A percentile compares a stretch with the other conserved stretches of the same genome.
phyloP scores from a whole-genome alignment of 768 basidiomycete species.

The Leucosporidium yakuticum region DNA sequence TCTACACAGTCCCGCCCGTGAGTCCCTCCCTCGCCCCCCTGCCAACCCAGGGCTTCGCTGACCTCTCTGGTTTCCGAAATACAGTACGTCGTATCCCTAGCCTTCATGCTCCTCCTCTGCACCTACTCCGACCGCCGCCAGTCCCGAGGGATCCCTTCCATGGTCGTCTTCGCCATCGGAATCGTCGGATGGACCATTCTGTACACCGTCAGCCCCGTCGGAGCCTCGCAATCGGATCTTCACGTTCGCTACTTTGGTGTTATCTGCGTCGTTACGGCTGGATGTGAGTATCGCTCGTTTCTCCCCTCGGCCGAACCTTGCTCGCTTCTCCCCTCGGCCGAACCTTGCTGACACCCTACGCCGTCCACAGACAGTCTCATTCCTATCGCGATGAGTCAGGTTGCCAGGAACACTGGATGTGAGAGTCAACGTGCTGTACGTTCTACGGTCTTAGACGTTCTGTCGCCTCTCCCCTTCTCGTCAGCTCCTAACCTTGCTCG shows the following conservation, averaged over 20 bases:
- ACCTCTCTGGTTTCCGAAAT: conserved; percentile 38
- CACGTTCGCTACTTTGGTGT: conserved; percentile 46
- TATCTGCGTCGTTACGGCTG: conserved; percentile 42
- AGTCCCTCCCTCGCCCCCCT: neutral
- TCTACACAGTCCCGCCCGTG: conserved; percentile 38
- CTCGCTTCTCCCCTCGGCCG: neutral
- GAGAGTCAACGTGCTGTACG: conserved; percentile 44
- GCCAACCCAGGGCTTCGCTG: neutral
- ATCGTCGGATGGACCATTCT: conserved; percentile 44
- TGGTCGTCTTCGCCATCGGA: conserved; percentile 42
- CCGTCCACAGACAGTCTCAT: conserved; percentile 19
- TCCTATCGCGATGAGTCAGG: conserved; percentile 40
- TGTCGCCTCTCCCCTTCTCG: neutral
- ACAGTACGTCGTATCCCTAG: conserved; percentile 44
- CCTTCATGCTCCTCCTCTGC: conserved; percentile 38
- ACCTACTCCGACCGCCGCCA: conserved; percentile 24
- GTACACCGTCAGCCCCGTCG: conserved; percentile 38
- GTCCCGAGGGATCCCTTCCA: conserved; percentile 36
- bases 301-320: conserved; percentile 2
- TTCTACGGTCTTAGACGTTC: too few relatives aligned
- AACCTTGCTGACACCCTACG: neutral
- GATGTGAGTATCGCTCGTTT: neutral
- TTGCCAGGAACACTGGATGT: conserved; percentile 39
- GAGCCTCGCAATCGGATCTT: conserved; percentile 29
- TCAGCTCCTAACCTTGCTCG: too few relatives aligned